Conservation (phyloP, 306 rosid genomes). For the Castanea mollissima region DNA sequence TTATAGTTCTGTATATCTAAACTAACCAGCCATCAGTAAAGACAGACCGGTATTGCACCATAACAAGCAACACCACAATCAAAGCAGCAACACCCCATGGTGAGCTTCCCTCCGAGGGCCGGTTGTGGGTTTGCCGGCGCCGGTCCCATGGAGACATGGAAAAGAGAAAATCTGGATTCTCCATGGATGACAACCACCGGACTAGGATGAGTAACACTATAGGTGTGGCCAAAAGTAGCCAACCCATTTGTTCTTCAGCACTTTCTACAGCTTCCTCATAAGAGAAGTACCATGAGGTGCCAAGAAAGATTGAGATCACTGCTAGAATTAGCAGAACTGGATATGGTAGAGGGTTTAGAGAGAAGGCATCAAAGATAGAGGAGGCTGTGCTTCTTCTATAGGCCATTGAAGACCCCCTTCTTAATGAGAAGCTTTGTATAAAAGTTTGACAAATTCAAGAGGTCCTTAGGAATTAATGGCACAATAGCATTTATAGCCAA, state of each 20-base stretch:
- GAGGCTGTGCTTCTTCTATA: constrained; percentile 41
- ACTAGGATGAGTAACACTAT: constrained; percentile 48
- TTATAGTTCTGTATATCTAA: background rate
- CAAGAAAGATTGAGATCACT: constrained; percentile 52
- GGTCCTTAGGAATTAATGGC: background rate
- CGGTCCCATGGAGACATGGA: constrained; percentile 49
- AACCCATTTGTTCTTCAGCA: constrained; percentile 49
- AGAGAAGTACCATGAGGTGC: constrained; percentile 61
- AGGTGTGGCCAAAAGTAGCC: constrained; percentile 57
- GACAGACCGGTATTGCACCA: constrained; percentile 61
- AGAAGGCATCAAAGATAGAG: constrained; percentile 55
- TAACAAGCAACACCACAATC: constrained; percentile 61
- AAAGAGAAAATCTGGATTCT: constrained; percentile 44
- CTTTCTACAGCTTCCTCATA: constrained; percentile 55
- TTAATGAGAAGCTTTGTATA: background rate
- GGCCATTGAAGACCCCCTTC: constrained; percentile 31
- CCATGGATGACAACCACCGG: constrained; percentile 66
- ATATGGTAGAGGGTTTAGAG: constrained; percentile 63
- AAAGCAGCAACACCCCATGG: constrained; percentile 97
- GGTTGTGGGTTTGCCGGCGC: constrained; percentile 41
- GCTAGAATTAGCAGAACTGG: constrained; percentile 67
- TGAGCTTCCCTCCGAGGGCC: constrained; percentile 72
- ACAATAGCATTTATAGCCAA: constrained; percentile 12
- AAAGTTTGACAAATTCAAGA: background rate
- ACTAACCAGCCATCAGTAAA: constrained; percentile 68